Percentiles rank a stretch among this genome's conserved stretches.
Conservation (phyloP, 2,329 filamentous ascomycete species). For the Fusarium sp. region DNA sequence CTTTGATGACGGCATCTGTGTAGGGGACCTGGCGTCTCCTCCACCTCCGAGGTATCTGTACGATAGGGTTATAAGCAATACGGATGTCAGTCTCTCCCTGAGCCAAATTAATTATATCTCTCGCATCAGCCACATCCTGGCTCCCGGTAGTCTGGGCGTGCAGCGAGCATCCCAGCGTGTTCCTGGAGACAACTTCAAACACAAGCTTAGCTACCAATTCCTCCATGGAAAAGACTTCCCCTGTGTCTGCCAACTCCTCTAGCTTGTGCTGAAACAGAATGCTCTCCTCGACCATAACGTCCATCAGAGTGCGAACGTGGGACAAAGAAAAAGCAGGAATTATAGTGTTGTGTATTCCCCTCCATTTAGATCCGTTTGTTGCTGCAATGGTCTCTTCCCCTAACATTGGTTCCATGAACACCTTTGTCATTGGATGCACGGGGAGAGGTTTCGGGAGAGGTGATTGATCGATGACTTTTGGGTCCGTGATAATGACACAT, state of each 20-base stretch:
- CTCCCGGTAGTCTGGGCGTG: slow-evolving; percentile 17
- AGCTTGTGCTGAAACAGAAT: background rate
- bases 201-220: background rate
- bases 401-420: slow-evolving; percentile 4
- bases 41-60: slow-evolving; percentile 13
- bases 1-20: slow-evolving; percentile 26
- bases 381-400: slow-evolving; percentile 1
- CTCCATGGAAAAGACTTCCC: slow-evolving; percentile 28
- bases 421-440: slow-evolving; percentile 4
- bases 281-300: slow-evolving; percentile 15
- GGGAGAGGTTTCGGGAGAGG: background rate
- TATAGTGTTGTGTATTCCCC: slow-evolving; percentile 3
- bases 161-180: background rate
- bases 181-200: slow-evolving; percentile 6
- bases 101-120: slow-evolving; percentile 17
- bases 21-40: slow-evolving; percentile 11
- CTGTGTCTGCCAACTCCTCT: background rate
- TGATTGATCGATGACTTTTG: slow-evolving; percentile 15
- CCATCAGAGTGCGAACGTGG: slow-evolving; percentile 1
- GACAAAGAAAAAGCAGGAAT: slow-evolving; percentile 13
- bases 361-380: slow-evolving; percentile 9
- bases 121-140: slow-evolving; percentile 4
- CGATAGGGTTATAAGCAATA: slow-evolving; percentile 8
- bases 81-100: slow-evolving; percentile 1
- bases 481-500: slow-evolving; percentile 1